Percentiles rank a stretch among this genome's conserved stretches.
phyloP scores from a whole-genome alignment of 2,329 filamentous ascomycete genomes.

The Stemphylium vesicarium region DNA sequence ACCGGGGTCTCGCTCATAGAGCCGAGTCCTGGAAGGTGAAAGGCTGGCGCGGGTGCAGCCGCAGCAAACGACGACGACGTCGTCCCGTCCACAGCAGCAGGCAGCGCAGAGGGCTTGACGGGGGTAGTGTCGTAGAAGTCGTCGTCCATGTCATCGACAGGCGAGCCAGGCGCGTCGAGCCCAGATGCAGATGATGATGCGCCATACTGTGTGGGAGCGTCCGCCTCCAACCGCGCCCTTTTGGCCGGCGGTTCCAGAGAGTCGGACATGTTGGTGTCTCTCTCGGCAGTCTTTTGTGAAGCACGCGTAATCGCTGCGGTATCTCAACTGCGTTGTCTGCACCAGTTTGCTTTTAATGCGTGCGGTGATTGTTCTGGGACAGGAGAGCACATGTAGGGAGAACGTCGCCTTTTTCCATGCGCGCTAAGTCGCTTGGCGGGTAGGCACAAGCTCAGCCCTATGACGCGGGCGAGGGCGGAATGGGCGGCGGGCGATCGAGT shows the following conservation, averaged over 20 bases:
- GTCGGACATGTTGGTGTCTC: conserved; percentile 41
- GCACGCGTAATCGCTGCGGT: conserved; percentile 34
- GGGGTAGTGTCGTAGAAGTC: conserved; percentile 48
- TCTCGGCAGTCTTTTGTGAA: conserved; percentile 33
- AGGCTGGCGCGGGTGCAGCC: conserved; percentile 33
- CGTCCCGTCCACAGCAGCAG: conserved; percentile 23
- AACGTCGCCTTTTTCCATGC: conserved; percentile 38
- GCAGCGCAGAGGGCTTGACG: conserved; percentile 33
- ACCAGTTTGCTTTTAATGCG: conserved; percentile 34
- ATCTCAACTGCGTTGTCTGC: conserved; percentile 37
- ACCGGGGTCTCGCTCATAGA: conserved; percentile 32
- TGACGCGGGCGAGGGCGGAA: conserved; percentile 7
- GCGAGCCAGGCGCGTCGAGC: conserved; percentile 47
- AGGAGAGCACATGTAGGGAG: conserved; percentile 15
- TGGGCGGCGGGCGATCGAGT: conserved; percentile 7
- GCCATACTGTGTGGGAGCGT: conserved; percentile 43
- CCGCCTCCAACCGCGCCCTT: conserved; percentile 48
- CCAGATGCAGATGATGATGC: conserved; percentile 35
- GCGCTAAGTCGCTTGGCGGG: conserved; percentile 29
- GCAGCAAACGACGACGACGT: conserved; percentile 26
- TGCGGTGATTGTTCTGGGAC: conserved; percentile 32
- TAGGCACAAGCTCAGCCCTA: conserved; percentile 33
- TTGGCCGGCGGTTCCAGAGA: conserved; percentile 50
- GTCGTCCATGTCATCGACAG: conserved; percentile 49
- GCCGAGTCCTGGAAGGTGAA: conserved; percentile 47